Evolutionary conservation across 1,139 yeast species (phyloP).

Genomic region (Taiozyma sp.): DNA sequence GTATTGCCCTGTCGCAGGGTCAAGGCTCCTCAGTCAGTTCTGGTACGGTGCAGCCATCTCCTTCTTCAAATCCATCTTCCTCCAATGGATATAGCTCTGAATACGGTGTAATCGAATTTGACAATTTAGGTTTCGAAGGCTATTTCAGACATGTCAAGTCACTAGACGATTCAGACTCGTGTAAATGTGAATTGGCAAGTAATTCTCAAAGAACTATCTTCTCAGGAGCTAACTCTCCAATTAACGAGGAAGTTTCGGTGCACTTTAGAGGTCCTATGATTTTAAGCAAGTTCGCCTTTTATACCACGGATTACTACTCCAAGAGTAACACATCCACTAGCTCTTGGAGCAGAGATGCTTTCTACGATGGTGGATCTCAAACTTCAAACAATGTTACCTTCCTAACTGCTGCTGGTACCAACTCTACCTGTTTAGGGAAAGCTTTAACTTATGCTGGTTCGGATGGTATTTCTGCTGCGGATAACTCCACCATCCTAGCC

Average conservation of each 20-base stretch:
- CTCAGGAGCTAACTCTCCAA: slow-evolving; percentile 62
- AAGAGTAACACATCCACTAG: slow-evolving; percentile 28
- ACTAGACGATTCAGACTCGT: slow-evolving; percentile 40
- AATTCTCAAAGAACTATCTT: slow-evolving; percentile 35
- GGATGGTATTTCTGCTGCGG: slow-evolving; percentile 40
- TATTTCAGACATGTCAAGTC: slow-evolving; percentile 55
- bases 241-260: slow-evolving; percentile 67
- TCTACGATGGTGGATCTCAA: slow-evolving; percentile 34
- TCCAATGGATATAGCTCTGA: slow-evolving; percentile 12
- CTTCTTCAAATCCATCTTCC: slow-evolving; percentile 9
- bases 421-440: slow-evolving; percentile 57
- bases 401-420: slow-evolving; percentile 46
- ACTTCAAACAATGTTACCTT: slow-evolving; percentile 58
- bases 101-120: slow-evolving; percentile 44
- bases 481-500: slow-evolving; percentile 44
- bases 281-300: slow-evolving; percentile 19
- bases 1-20: slow-evolving; percentile 5
- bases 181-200: slow-evolving; percentile 44
- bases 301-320: slow-evolving; percentile 24
- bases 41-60: not conserved
- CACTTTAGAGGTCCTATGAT: slow-evolving; percentile 75
- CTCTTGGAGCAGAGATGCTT: slow-evolving; percentile 42
- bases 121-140: slow-evolving; percentile 65
- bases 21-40: not conserved
- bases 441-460: slow-evolving; percentile 51